These are phyloP conservation scores for Ramaria sp. DNA, from an alignment of 768 basidiomycete species.

Conservation along the genomic window DNA sequence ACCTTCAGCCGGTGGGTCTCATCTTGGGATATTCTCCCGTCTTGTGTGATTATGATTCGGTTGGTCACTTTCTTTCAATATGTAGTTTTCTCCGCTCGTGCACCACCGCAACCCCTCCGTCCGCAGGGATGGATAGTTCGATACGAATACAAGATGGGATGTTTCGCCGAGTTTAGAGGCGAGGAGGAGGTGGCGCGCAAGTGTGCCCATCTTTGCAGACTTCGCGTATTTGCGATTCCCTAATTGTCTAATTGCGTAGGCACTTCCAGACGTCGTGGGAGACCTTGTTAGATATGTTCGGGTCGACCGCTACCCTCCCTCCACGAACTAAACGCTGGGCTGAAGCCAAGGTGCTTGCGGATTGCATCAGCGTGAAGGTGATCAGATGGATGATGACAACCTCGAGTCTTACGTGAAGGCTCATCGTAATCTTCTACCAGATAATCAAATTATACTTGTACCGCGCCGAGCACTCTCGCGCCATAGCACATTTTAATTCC, in stretches of 20 bases:
- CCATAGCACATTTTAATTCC: conserved; percentile 71
- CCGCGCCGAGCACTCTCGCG: conserved; percentile 76
- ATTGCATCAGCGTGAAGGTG: conserved; percentile 88
- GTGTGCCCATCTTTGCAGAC: conserved; percentile 33
- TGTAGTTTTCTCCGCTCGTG: conserved; percentile 17
- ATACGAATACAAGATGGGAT: conserved; percentile 96
- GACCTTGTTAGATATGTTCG: conserved; percentile 78
- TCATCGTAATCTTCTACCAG: conserved; percentile 27
- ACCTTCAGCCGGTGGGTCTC: conserved; percentile 28
- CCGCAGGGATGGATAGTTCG: conserved; percentile 92
- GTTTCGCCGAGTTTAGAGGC: conserved; percentile 89
- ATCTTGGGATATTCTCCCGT: neutral
- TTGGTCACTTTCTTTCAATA: neutral
- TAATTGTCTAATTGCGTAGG: conserved; percentile 30
- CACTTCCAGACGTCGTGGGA: conserved; percentile 94
- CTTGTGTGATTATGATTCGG: neutral
- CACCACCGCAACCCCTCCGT: conserved; percentile 48
- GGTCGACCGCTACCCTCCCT: conserved; percentile 73
- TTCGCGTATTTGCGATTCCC: conserved; percentile 1
- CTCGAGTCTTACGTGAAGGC: neutral
- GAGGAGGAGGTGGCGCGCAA: conserved; percentile 90
- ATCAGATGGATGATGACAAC: conserved; percentile 3
- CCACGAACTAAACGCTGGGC: conserved; percentile 97
- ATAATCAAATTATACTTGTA: conserved; percentile 88
- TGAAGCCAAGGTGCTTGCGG: conserved; percentile 93